Base-by-base conservation (phyloP, 176 grass and related monocot species). In the Carex parvula region DNA sequence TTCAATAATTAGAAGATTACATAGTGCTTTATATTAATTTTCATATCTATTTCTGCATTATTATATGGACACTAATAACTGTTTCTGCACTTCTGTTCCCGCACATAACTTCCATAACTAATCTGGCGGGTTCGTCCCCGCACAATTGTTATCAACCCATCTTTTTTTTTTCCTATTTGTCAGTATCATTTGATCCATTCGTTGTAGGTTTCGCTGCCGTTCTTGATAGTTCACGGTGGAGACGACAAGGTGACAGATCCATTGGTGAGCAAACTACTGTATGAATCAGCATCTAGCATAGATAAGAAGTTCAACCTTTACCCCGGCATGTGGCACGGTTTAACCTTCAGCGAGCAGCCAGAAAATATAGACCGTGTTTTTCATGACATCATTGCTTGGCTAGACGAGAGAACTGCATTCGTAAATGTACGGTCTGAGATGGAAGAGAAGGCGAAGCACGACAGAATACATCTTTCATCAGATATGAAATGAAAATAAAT, bases 271-370 rank as follows among this genome's bases (percentile, higher is more conserved):
- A 76, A 87, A 71, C 81, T 89, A 8, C 70, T 97, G 4, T 84
- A 87, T 61, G 81, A 61, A 29, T 90, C 89, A 2, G 87, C 94
- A 35, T 33, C 16, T 1, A 88, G 85, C 87, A 3, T 71, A 1
- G 94, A 97, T 82, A 93, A 97, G 70, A 93, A 80, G 17, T 74
- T 97, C 76, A 90, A 91, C 24, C 64, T 91, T 14, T 93, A 97
- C 42, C 87, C 89, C 0, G 89, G 77, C 59, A 97, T 97, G 94
- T 93, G 94, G 89, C 94, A 93, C 32, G 91, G 89, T 53, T 82
- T 97, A 66, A 97, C 89, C 58, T 93, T 89, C 17, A 89, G 83
- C 44, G 94, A 97, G 81, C 81, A 71, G 0, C 70, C 66, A 0
- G 79, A 91, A 21, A 93, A 90, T 75, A 87, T 97, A 56, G 39